phyloP scores from a whole-genome alignment of 225 moss, liverwort and hornwort species.

The Lunularia cruciata region DNA sequence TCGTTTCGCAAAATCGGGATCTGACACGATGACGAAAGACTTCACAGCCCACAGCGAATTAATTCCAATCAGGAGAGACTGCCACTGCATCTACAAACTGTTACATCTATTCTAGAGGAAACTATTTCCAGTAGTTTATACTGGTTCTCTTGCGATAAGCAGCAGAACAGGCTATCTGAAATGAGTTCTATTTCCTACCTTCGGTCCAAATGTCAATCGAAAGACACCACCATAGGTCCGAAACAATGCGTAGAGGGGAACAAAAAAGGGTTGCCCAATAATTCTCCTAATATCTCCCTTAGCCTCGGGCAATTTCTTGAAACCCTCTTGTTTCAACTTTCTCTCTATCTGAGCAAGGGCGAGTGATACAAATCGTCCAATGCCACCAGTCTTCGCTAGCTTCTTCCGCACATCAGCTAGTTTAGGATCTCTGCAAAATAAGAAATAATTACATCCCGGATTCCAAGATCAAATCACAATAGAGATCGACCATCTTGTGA shows the following conservation, averaged over 20 bases:
- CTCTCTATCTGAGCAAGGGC: conserved; percentile 53
- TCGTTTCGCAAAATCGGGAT: conserved; percentile 59
- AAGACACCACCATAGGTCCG: conserved; percentile 76
- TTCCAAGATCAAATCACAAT: background rate
- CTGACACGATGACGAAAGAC: conserved; percentile 81
- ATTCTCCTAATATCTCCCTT: conserved; percentile 60
- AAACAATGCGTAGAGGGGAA: conserved; percentile 69
- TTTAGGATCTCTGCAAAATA: conserved; percentile 7
- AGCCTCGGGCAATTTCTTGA: conserved; percentile 63
- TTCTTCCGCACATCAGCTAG: conserved; percentile 21
- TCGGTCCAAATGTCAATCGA: conserved; percentile 76
- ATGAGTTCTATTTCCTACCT: conserved; percentile 58
- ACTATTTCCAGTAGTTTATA: no score
- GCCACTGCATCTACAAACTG: no score
- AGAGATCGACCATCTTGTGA: background rate
- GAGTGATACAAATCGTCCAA: conserved; percentile 55
- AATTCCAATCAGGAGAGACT: no score
- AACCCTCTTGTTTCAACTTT: conserved; percentile 34
- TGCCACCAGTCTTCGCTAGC: conserved; percentile 48
- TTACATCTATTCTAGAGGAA: no score
- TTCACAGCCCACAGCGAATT: conserved; percentile 30
- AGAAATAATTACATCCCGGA: background rate
- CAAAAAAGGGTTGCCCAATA: conserved; percentile 77
- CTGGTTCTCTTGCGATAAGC: no score
- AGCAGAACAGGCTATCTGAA: no score